phyloP scores from a whole-genome alignment of 2,329 filamentous ascomycete genomes.

The Colletotrichum gloeosporioides region DNA sequence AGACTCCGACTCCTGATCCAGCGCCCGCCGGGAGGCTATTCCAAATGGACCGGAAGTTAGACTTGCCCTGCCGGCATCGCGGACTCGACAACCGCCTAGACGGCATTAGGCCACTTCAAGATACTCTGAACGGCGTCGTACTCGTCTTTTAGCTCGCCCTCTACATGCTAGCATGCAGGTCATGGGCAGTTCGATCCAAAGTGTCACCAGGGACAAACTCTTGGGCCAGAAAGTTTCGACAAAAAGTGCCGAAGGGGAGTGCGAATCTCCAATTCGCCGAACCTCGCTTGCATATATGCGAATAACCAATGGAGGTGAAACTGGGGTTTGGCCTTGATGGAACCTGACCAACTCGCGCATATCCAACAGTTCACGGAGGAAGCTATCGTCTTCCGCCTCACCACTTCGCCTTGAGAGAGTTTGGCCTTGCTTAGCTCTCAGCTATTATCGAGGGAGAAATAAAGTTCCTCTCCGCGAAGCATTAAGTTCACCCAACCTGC shows the following conservation, averaged over 20 bases:
- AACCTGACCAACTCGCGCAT: background rate
- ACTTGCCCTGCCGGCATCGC: background rate
- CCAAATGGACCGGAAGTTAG: background rate
- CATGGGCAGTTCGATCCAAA: background rate
- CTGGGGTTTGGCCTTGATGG: background rate
- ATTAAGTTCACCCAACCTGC: background rate
- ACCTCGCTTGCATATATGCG: background rate
- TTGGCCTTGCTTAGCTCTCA: background rate
- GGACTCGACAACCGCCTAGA: background rate
- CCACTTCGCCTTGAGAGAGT: background rate
- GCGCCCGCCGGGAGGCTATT: background rate
- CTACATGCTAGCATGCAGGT: background rate
- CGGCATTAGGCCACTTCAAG: background rate
- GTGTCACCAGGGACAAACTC: background rate
- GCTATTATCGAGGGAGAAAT: background rate
- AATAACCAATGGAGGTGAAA: background rate
- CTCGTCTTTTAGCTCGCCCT: background rate
- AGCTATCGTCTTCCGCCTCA: background rate
- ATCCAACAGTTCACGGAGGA: background rate
- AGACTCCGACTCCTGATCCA: background rate
- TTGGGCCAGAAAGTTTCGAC: background rate
- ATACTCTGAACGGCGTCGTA: background rate
- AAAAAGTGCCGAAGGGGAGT: background rate
- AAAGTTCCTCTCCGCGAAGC: background rate
- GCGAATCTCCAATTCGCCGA: background rate